Evolutionary conservation across 768 basidiomycete species (phyloP).

Genomic region (Tubosaeta sp.): DNA sequence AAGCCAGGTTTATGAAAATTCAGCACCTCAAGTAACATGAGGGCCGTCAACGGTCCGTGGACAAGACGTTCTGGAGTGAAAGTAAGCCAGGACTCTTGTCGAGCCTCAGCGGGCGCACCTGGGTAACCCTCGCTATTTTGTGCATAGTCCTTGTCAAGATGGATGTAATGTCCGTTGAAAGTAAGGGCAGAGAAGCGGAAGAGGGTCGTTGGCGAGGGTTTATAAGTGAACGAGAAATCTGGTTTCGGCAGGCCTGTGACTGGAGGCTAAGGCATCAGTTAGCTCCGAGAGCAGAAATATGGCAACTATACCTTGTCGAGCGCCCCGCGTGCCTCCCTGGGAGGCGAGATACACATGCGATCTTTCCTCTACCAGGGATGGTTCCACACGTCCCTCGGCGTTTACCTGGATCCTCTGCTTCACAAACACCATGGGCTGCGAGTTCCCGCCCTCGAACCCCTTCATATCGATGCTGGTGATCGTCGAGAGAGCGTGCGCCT

Average conservation of each 20-base stretch:
- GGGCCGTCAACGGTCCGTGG: constrained; percentile 77
- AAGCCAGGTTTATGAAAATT: constrained; percentile 45
- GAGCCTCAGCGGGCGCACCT: constrained; percentile 35
- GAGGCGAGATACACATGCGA: constrained; percentile 61
- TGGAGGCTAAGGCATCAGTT: constrained; percentile 20
- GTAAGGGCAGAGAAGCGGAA: constrained; percentile 86
- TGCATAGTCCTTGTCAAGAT: constrained; percentile 74
- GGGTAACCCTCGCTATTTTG: constrained; percentile 66
- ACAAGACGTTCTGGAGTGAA: constrained; percentile 64
- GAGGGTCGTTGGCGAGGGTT: constrained; percentile 63
- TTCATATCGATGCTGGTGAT: constrained; percentile 57
- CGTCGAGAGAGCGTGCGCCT: constrained; percentile 43
- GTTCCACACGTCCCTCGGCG: constrained; percentile 38
- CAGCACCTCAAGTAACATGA: constrained; percentile 68
- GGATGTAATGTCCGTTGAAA: constrained; percentile 83
- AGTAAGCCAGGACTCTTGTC: neutral
- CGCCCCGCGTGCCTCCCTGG: constrained; percentile 26
- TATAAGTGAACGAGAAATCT: constrained; percentile 64
- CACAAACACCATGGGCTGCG: constrained; percentile 70
- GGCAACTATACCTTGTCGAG: constrained; percentile 41
- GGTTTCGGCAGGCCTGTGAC: constrained; percentile 48
- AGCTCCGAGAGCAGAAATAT: neutral
- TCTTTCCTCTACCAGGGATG: constrained; percentile 59
- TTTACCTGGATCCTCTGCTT: constrained; percentile 57
- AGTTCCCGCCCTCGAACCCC: constrained; percentile 47